These are phyloP conservation scores for Yarrowia porcina DNA, from an alignment of 805 yeast species.

Conservation along the genomic window DNA sequence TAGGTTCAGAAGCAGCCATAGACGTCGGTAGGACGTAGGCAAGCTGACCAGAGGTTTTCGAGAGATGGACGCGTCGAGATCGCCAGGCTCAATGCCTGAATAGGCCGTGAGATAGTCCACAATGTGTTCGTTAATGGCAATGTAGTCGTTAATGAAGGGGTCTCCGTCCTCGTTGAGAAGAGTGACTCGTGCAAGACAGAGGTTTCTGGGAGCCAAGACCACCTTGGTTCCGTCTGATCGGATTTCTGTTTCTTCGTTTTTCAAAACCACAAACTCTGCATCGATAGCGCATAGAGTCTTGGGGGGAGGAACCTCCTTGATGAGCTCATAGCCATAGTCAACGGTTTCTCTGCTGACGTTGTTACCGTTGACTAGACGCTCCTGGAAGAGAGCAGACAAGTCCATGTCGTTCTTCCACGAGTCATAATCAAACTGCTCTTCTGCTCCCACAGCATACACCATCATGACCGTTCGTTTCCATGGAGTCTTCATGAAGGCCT, in stretches of 20 bases:
- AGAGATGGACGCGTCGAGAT: slow-evolving; percentile 68
- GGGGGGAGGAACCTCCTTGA: slow-evolving; percentile 71
- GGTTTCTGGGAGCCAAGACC: slow-evolving; percentile 67
- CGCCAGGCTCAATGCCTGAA: slow-evolving; percentile 94
- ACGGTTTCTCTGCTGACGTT: slow-evolving; percentile 49
- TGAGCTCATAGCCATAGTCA: slow-evolving; percentile 61
- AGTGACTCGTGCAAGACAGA: slow-evolving; percentile 84
- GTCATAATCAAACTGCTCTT: slow-evolving; percentile 43
- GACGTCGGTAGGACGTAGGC: slow-evolving; percentile 78
- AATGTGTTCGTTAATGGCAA: slow-evolving; percentile 61
- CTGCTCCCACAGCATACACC: slow-evolving; percentile 49
- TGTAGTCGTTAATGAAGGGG: slow-evolving; percentile 91
- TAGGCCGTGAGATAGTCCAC: slow-evolving; percentile 84
- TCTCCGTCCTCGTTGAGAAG: slow-evolving; percentile 66
- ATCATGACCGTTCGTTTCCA: slow-evolving; percentile 84
- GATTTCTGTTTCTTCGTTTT: slow-evolving; percentile 76
- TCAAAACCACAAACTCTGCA: slow-evolving; percentile 88
- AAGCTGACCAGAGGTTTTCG: slow-evolving; percentile 67
- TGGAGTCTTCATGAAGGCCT: slow-evolving; percentile 67
- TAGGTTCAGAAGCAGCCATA: slow-evolving; percentile 84
- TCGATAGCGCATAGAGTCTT: slow-evolving; percentile 88
- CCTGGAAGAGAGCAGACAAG: slow-evolving; percentile 65
- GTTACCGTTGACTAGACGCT: slow-evolving; percentile 62
- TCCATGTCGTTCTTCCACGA: slow-evolving; percentile 54
- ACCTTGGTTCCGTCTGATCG: slow-evolving; percentile 66